Conservation (phyloP, 345 rosid species). For the Eutrema heterophyllum region DNA sequence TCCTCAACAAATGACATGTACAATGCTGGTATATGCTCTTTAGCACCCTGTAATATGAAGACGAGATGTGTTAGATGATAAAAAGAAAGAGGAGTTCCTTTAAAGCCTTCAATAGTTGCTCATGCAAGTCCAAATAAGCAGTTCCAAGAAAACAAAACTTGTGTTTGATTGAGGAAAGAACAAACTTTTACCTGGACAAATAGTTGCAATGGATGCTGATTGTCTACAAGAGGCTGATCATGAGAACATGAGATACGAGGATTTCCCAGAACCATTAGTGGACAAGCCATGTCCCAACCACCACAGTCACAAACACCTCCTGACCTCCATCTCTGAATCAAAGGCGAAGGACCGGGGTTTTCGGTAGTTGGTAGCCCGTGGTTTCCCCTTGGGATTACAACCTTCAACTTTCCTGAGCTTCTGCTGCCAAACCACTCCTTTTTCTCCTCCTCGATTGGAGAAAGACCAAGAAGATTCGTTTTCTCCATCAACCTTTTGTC, state of each 20-base stretch:
- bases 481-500: conserved; percentile 33
- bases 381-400: conserved; percentile 72
- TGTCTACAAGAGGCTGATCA: conserved; percentile 51
- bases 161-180: not conserved
- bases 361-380: conserved; percentile 65
- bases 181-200: conserved; percentile 56
- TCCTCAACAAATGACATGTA: conserved; percentile 54
- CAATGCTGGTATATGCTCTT: conserved; percentile 68
- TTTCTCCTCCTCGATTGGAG: conserved; percentile 37
- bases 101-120: not conserved
- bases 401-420: conserved; percentile 42
- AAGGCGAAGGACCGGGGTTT: conserved; percentile 55
- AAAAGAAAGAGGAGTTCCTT: not conserved
- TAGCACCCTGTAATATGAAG: conserved; percentile 52
- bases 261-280: conserved; percentile 69
- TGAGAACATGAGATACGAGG: conserved; percentile 42
- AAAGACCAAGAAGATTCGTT: conserved; percentile 33
- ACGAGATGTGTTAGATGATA: not conserved
- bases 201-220: conserved; percentile 60
- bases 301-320: conserved; percentile 99
- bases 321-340: conserved; percentile 82
- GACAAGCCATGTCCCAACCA: conserved; percentile 99
- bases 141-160: not conserved
- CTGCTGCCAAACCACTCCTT: conserved; percentile 18
- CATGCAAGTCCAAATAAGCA: not conserved